Conservation (phyloP, 129 eudicot species). For the Flaveria bidentis region DNA sequence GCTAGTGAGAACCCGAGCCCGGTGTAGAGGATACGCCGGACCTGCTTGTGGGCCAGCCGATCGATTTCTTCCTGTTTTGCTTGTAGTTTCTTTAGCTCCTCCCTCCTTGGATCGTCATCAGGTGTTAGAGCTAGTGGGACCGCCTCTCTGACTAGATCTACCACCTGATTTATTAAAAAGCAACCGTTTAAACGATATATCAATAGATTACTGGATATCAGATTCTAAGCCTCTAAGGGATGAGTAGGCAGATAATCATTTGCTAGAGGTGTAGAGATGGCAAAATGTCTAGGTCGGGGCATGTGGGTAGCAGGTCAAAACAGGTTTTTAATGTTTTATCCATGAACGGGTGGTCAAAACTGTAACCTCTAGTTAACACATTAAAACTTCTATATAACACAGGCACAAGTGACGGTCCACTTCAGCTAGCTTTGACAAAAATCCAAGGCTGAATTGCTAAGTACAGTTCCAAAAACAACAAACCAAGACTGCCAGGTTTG, state of each 20-base stretch:
- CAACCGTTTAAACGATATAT: neutral
- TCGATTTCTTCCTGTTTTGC: slow-evolving; percentile 73
- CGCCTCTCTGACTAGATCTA: slow-evolving; percentile 77
- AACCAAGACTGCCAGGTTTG: too few relatives aligned
- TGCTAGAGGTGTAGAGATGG: neutral
- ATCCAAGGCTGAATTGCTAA: too few relatives aligned
- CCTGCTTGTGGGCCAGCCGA: slow-evolving; percentile 80
- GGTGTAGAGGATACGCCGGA: slow-evolving; percentile 71
- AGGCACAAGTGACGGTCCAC: neutral
- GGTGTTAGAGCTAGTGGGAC: slow-evolving; percentile 77
- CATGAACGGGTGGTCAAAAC: neutral
- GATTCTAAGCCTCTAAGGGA: too few relatives aligned
- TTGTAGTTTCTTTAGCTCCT: slow-evolving; percentile 64
- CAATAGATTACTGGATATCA: neutral
- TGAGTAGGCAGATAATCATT: neutral
- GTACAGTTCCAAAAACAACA: too few relatives aligned
- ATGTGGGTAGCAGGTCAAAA: neutral
- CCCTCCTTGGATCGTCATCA: slow-evolving; percentile 76
- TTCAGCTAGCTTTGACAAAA: too few relatives aligned
- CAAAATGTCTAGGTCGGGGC: neutral
- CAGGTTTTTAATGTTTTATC: neutral
- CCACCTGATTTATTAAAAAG: slow-evolving; percentile 52
- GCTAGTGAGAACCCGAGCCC: slow-evolving; percentile 65
- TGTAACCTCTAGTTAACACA: neutral
- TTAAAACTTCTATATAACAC: neutral